Conservation (phyloP, 495 filamentous ascomycete species). For the Barbatosphaeria neglecta region DNA sequence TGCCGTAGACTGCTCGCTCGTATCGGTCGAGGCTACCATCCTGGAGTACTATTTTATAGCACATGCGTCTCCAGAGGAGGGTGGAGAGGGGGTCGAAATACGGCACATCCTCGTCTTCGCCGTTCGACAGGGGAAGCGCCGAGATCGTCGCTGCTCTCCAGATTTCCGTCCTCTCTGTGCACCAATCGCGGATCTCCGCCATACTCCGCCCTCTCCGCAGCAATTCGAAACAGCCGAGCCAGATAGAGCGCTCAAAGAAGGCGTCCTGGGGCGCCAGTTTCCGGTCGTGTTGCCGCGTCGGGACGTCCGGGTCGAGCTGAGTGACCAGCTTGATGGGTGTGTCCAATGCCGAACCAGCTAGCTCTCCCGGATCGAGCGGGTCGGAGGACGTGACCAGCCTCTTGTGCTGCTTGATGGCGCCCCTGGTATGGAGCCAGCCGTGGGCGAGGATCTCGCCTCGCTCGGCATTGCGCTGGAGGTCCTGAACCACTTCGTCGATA, state of each 20-base stretch:
- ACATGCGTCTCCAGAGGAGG: slow-evolving; percentile 70
- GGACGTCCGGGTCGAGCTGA: slow-evolving; percentile 89
- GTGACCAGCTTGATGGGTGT: slow-evolving; percentile 56
- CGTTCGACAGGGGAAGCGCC: slow-evolving; percentile 36
- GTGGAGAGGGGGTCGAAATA: slow-evolving; percentile 36
- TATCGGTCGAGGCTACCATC: slow-evolving; percentile 58
- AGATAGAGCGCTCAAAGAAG: slow-evolving; percentile 75
- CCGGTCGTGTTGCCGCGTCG: slow-evolving; percentile 56
- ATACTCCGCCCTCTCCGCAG: slow-evolving; percentile 63
- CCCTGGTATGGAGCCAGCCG: slow-evolving; percentile 86
- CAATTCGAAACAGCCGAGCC: slow-evolving; percentile 84
- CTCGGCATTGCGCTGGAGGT: slow-evolving; percentile 58
- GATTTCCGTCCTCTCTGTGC: slow-evolving; percentile 59
- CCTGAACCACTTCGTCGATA: slow-evolving; percentile 62
- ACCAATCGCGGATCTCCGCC: slow-evolving; percentile 69
- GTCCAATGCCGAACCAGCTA: slow-evolving; percentile 44
- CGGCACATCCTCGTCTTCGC: slow-evolving; percentile 20
- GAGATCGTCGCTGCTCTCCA: slow-evolving; percentile 72
- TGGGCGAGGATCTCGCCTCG: slow-evolving; percentile 58
- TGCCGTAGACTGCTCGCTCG: slow-evolving; percentile 80
- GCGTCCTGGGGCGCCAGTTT: slow-evolving; percentile 67
- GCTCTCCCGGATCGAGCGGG: slow-evolving; percentile 40
- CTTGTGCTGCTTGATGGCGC: slow-evolving; percentile 82
- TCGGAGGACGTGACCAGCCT: slow-evolving; percentile 55
- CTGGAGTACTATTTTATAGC: slow-evolving; percentile 60